Evolutionary conservation across 257 asterid species (phyloP).

Genomic region (Solanum megistacrolobum): DNA sequence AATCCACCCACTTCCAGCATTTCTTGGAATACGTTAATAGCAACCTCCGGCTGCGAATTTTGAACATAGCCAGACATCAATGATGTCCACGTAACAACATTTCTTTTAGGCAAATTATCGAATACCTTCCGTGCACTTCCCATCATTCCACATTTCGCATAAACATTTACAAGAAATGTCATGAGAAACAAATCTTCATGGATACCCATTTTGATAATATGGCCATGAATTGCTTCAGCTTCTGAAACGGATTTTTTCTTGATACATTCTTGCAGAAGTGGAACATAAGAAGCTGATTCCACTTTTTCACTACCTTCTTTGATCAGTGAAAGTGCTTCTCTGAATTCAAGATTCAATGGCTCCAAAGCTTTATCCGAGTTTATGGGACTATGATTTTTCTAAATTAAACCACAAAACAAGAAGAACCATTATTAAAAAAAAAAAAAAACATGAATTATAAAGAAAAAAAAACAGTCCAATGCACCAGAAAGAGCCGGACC

Average conservation of each 20-base stretch:
- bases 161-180: conserved; percentile 72
- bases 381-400: conserved; percentile 31
- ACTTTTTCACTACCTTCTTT: conserved; percentile 28
- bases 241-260: conserved; percentile 32
- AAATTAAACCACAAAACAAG: background rate
- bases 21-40: conserved; percentile 44
- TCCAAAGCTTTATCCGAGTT: conserved; percentile 33
- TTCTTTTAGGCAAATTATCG: conserved; percentile 52
- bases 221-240: conserved; percentile 50
- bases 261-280: conserved; percentile 59
- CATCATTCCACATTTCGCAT: conserved; percentile 59
- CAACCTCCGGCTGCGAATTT: conserved; percentile 45
- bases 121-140: conserved; percentile 53
- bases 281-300: conserved; percentile 51
- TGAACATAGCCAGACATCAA: conserved; percentile 67
- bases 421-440: background rate
- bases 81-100: conserved; percentile 81
- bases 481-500: background rate
- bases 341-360: conserved; percentile 31
- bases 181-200: conserved; percentile 46
- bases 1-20: conserved; percentile 61
- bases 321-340: conserved; percentile 27
- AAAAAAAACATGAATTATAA: background rate
- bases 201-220: conserved; percentile 55
- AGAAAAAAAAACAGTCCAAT: background rate